These are phyloP conservation scores for Darksidea phi DNA, from an alignment of 495 filamentous ascomycete species.

Conservation along the genomic window DNA sequence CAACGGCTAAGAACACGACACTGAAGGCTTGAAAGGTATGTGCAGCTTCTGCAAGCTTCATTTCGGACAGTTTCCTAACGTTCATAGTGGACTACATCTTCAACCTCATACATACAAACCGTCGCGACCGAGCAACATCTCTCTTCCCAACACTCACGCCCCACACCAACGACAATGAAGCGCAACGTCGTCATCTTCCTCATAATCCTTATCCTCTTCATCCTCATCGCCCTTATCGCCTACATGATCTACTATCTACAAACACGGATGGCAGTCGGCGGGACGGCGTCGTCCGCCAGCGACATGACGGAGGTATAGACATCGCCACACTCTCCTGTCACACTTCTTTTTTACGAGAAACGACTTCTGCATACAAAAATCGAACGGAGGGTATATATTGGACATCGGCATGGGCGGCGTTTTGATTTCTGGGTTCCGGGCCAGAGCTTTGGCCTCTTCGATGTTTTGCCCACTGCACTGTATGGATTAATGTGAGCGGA, in stretches of 20 bases:
- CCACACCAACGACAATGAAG: constrained; percentile 35
- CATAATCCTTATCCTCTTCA: constrained; percentile 49
- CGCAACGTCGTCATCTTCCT: constrained; percentile 50
- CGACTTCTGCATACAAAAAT: too few species aligned
- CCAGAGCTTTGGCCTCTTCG: too few species aligned
- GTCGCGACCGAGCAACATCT: too few species aligned
- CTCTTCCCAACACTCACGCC: background rate
- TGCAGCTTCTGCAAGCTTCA: background rate
- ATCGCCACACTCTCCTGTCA: too few species aligned
- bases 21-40: background rate
- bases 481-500: too few species aligned
- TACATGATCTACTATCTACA: constrained; percentile 45
- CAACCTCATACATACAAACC: too few species aligned
- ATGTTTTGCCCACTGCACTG: too few species aligned
- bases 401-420: too few species aligned
- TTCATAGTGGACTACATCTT: too few species aligned
- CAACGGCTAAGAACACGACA: background rate
- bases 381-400: too few species aligned
- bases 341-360: too few species aligned
- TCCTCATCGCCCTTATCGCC: constrained; percentile 44
- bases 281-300: constrained; percentile 26
- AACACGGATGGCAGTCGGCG: constrained; percentile 38
- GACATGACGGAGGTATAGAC: constrained; percentile 25
- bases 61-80: background rate
- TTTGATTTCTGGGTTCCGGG: too few species aligned